A percentile compares a stretch with the other conserved stretches of the same genome.
Conservation (phyloP, 768 basidiomycete species). For the Boletus rufocinnamomeus region DNA sequence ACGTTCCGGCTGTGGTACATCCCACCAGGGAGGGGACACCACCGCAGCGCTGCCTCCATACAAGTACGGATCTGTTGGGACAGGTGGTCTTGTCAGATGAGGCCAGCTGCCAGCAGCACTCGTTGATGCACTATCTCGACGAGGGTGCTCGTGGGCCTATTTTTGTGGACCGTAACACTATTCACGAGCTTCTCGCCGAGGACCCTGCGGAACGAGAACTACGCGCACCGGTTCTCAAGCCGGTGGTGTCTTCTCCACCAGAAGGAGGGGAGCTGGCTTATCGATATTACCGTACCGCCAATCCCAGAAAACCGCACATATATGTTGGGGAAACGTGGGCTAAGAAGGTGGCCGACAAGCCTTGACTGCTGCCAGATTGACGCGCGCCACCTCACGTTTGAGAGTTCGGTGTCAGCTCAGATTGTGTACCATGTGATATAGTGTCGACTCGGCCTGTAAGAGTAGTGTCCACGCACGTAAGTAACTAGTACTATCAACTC, state of each 20-base stretch:
- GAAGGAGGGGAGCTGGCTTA: too few relatives aligned
- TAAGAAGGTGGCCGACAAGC: conserved; percentile 12
- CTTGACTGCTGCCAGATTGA: too few relatives aligned
- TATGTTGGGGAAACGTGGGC: conserved; percentile 26
- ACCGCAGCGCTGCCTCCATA: neutral
- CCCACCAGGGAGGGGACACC: neutral
- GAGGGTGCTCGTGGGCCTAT: conserved; percentile 17
- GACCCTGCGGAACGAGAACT: conserved; percentile 6
- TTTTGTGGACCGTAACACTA: conserved; percentile 15
- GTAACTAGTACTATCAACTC: too few relatives aligned
- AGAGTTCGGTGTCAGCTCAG: too few relatives aligned
- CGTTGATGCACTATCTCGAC: conserved; percentile 22
- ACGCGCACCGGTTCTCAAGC: neutral
- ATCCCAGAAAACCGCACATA: neutral
- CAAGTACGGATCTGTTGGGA: neutral
- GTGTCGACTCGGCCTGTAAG: too few relatives aligned
- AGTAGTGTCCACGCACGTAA: too few relatives aligned
- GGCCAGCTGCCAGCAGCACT: neutral
- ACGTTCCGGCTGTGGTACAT: conserved; percentile 3
- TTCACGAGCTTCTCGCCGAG: conserved; percentile 4
- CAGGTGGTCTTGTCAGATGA: conserved; percentile 9
- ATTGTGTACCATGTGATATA: too few relatives aligned
- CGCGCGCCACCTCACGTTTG: too few relatives aligned
- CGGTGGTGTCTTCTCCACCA: conserved; percentile 4
- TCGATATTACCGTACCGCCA: conserved; percentile 7